A percentile compares a stretch with the other conserved stretches of the same genome.
phyloP scores from a whole-genome alignment of 768 basidiomycete genomes.

The Amanita phalloides region DNA sequence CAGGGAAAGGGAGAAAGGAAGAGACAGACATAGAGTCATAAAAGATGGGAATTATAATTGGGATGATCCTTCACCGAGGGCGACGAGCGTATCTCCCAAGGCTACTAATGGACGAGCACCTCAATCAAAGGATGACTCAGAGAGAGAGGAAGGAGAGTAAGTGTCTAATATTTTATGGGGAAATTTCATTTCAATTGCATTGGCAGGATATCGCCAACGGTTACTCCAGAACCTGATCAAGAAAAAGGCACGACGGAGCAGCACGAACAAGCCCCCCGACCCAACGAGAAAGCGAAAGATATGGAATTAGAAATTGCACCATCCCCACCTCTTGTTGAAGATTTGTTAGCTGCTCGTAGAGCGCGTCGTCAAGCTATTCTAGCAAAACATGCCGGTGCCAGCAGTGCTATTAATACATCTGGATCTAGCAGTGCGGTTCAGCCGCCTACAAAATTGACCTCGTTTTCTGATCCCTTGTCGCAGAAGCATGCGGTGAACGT shows the following conservation, averaged over 20 bases:
- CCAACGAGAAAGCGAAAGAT: slow-evolving; percentile 27
- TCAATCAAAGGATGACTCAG: slow-evolving; percentile 31
- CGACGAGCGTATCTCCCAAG: slow-evolving; percentile 14
- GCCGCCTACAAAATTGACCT: slow-evolving; percentile 49
- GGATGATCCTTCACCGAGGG: slow-evolving; percentile 16
- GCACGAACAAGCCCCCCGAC: slow-evolving; percentile 12
- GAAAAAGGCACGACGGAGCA: neutral
- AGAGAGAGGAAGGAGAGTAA: slow-evolving; percentile 92
- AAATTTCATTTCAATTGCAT: slow-evolving; percentile 5
- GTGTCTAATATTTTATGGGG: slow-evolving; percentile 23
- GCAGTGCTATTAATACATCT: slow-evolving; percentile 39
- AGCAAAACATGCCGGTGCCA: slow-evolving; percentile 56
- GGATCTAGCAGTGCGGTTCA: slow-evolving; percentile 67
- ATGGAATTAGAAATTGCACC: slow-evolving; percentile 47
- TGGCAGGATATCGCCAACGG: slow-evolving; percentile 52
- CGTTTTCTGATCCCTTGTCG: slow-evolving; percentile 53
- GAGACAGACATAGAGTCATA: slow-evolving; percentile 14
- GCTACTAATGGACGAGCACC: slow-evolving; percentile 12
- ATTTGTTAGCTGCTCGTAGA: slow-evolving; percentile 56
- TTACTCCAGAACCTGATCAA: slow-evolving; percentile 13
- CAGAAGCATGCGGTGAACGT: slow-evolving; percentile 34
- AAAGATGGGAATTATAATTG: slow-evolving; percentile 18
- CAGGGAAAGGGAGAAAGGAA: slow-evolving; percentile 13
- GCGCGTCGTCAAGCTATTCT: slow-evolving; percentile 70
- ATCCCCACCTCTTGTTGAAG: slow-evolving; percentile 48